These are phyloP conservation scores for Mycena amicta DNA, from an alignment of 768 basidiomycete genomes.

Conservation along the genomic window DNA sequence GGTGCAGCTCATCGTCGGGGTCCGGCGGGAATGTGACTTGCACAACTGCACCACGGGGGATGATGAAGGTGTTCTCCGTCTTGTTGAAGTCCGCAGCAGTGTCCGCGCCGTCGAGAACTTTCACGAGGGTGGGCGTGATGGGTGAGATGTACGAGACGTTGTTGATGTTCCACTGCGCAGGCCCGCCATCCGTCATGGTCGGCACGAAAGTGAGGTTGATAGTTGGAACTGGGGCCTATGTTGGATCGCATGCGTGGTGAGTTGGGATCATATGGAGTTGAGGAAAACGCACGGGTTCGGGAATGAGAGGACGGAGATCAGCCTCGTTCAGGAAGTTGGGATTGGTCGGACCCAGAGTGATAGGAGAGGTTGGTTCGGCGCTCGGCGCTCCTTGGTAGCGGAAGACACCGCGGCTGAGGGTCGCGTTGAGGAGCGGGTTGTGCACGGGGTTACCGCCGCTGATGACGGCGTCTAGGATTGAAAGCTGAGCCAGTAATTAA, in stretches of 20 bases:
- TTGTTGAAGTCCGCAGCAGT: constrained; percentile 30
- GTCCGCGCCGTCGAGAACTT: constrained; percentile 38
- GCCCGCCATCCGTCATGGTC: constrained; percentile 21
- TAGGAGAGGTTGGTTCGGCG: constrained; percentile 33
- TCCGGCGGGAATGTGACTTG: constrained; percentile 38
- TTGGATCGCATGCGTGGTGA: too few relatives aligned
- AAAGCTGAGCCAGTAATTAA: not conserved
- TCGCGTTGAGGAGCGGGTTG: constrained; percentile 32
- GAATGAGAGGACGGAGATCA: constrained; percentile 16
- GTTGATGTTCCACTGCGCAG: constrained; percentile 37
- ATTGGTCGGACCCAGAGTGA: constrained; percentile 22
- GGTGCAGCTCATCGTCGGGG: constrained; percentile 31
- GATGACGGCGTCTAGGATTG: constrained; percentile 18
- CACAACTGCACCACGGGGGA: constrained; percentile 40
- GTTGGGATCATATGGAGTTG: too few relatives aligned
- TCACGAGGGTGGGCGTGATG: constrained; percentile 25
- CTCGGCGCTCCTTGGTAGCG: constrained; percentile 38
- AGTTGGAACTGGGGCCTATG: constrained; percentile 28
- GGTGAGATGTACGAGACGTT: constrained; percentile 28
- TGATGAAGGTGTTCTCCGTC: constrained; percentile 40
- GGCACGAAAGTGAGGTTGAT: constrained; percentile 30
- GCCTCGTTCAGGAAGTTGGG: constrained; percentile 1
- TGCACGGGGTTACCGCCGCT: constrained; percentile 32
- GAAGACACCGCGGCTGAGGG: constrained; percentile 36
- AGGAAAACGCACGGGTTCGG: not conserved